Percentiles rank a stretch among this genome's conserved stretches.
These are phyloP conservation scores for Punica granatum DNA, from an alignment of 345 rosid genomes.

Conservation along the genomic window DNA sequence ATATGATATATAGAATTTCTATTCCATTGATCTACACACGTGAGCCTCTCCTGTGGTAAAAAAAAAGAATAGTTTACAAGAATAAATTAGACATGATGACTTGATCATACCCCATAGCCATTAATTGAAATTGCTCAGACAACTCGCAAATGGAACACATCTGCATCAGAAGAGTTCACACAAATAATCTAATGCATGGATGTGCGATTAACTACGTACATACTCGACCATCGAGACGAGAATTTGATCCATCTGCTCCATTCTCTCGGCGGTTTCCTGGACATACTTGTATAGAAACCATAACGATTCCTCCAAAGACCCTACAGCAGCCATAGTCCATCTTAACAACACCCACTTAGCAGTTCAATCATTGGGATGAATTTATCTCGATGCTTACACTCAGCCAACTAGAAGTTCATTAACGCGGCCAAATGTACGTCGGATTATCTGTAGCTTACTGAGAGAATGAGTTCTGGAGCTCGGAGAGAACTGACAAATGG, in stretches of 20 bases:
- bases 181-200: background rate
- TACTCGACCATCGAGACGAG: slow-evolving; percentile 70
- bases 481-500: slow-evolving; percentile 40
- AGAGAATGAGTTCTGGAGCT: slow-evolving; percentile 32
- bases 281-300: too few relatives aligned
- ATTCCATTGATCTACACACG: too few relatives aligned
- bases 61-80: too few relatives aligned
- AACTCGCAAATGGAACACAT: background rate
- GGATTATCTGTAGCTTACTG: slow-evolving; percentile 20
- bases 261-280: too few relatives aligned
- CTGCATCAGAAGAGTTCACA: background rate
- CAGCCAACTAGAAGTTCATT: background rate
- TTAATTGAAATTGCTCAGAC: too few relatives aligned
- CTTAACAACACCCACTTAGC: too few relatives aligned
- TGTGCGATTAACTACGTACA: slow-evolving; percentile 20
- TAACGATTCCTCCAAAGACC: too few relatives aligned
- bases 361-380: background rate
- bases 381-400: background rate
- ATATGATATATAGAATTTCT: too few relatives aligned
- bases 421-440: background rate
- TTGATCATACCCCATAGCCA: too few relatives aligned
- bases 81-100: too few relatives aligned
- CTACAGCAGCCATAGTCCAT: slow-evolving; percentile 30
- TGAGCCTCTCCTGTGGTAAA: too few relatives aligned
- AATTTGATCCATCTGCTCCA: too few relatives aligned